Evolutionary conservation across 2,329 filamentous ascomycete genomes (phyloP).

Genomic region (Phialocephala subalpina): DNA sequence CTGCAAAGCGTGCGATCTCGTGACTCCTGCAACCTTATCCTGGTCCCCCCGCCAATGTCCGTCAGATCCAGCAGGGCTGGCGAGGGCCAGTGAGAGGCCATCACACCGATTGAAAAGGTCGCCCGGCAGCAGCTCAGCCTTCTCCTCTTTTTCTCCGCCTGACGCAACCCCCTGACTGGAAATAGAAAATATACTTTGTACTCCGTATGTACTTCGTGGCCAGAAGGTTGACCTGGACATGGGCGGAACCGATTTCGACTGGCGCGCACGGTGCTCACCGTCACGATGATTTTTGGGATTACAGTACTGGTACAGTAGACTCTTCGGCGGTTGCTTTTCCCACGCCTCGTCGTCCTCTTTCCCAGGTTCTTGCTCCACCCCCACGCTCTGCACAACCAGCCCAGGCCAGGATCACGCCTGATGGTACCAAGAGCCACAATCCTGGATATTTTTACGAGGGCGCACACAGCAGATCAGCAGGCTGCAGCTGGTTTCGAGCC

Average conservation of each 20-base stretch:
- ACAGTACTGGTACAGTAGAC: no score
- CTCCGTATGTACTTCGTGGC: no score
- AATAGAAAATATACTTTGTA: no score
- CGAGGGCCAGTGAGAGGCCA: neutral
- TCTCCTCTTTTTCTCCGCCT: constrained; percentile 12
- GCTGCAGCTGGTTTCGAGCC: constrained; percentile 10
- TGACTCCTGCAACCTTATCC: constrained; percentile 12
- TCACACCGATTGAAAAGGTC: neutral
- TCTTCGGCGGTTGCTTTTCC: neutral
- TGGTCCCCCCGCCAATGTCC: neutral
- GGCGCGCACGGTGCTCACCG: neutral
- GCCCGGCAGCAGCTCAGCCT: constrained; percentile 15
- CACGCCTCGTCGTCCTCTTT: neutral
- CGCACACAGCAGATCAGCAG: constrained; percentile 32
- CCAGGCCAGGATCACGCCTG: constrained; percentile 6
- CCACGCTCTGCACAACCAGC: constrained; percentile 17
- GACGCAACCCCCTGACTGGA: constrained; percentile 15
- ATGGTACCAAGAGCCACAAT: constrained; percentile 30
- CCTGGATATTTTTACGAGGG: constrained; percentile 31
- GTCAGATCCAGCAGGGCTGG: neutral
- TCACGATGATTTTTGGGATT: neutral
- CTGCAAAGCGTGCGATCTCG: constrained; percentile 20
- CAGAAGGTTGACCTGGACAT: neutral
- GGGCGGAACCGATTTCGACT: neutral
- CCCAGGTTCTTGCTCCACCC: constrained; percentile 20